phyloP scores from a whole-genome alignment of 2,329 filamentous ascomycete genomes.

The Fusarium penzigii region DNA sequence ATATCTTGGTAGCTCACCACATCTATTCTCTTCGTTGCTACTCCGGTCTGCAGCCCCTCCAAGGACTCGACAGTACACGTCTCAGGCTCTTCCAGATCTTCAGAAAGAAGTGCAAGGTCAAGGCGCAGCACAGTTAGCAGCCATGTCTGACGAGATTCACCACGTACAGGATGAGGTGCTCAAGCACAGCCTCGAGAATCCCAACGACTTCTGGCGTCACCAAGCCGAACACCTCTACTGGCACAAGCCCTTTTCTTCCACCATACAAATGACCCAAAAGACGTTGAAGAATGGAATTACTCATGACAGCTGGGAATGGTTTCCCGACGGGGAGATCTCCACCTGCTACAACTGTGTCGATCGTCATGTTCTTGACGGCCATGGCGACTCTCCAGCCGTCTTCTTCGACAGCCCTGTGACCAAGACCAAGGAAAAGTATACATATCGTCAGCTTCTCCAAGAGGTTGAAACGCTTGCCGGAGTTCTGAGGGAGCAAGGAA shows the following conservation, averaged over 20 bases:
- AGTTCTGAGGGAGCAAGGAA: slow-evolving; percentile 78
- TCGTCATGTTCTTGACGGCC: slow-evolving; percentile 79
- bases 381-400: slow-evolving; percentile 73
- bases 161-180: slow-evolving; percentile 53
- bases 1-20: slow-evolving; percentile 1
- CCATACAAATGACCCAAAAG: slow-evolving; percentile 63
- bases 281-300: slow-evolving; percentile 60
- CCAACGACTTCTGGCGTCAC: slow-evolving; percentile 71
- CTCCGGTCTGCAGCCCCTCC: background rate
- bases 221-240: slow-evolving; percentile 78
- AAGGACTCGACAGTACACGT: slow-evolving; percentile 5
- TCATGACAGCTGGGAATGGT: slow-evolving; percentile 87
- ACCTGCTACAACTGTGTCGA: slow-evolving; percentile 93
- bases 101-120: slow-evolving; percentile 1
- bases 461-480: slow-evolving; percentile 84
- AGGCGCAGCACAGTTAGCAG: background rate
- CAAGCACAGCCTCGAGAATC: slow-evolving; percentile 63
- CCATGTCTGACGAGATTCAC: slow-evolving; percentile 16
- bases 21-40: background rate
- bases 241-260: slow-evolving; percentile 71
- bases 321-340: slow-evolving; percentile 82
- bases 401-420: slow-evolving; percentile 89
- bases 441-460: slow-evolving; percentile 72
- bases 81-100: background rate
- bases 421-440: slow-evolving; percentile 67